Evolutionary conservation across 192 early-diverging fungal species (phyloP).

Genomic region (Haplosporangium gracile): DNA sequence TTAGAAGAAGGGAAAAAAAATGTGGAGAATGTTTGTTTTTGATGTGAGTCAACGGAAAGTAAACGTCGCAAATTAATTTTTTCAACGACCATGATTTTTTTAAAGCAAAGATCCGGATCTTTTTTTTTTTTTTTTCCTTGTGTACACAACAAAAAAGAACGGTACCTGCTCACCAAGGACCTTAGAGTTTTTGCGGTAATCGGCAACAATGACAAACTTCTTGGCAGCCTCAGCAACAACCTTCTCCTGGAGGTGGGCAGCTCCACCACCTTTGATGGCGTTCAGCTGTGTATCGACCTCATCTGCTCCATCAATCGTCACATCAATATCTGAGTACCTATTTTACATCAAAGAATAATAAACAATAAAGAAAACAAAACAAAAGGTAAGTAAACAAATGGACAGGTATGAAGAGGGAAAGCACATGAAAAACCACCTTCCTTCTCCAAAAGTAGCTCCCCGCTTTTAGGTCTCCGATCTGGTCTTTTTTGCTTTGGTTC

Average conservation of each 20-base stretch:
- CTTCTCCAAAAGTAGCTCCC: constrained; percentile 3
- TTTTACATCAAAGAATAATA: neutral
- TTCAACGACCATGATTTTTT: neutral
- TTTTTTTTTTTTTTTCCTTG: neutral
- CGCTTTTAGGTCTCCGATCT: constrained; percentile 12
- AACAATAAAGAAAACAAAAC: neutral
- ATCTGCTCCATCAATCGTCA: constrained; percentile 95
- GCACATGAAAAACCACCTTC: constrained; percentile 2
- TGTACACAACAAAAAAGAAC: neutral
- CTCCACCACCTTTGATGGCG: constrained; percentile 97
- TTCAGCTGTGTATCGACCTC: constrained; percentile 88
- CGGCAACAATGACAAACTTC: constrained; percentile 91
- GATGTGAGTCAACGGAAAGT: neutral
- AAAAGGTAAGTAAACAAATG: neutral
- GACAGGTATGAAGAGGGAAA: neutral
- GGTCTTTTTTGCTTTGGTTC: neutral
- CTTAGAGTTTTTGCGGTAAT: constrained; percentile 87
- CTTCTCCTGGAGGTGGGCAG: constrained; percentile 94
- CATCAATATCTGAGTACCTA: constrained; percentile 82
- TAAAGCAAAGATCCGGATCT: neutral
- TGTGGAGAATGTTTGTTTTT: neutral
- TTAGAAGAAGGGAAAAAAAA: neutral
- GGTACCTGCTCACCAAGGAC: constrained; percentile 77
- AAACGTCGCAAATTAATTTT: neutral
- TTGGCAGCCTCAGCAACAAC: constrained; percentile 87